Evolutionary conservation across 2,329 filamentous ascomycete species (phyloP).

Genomic region (Colletotrichum magnum): DNA sequence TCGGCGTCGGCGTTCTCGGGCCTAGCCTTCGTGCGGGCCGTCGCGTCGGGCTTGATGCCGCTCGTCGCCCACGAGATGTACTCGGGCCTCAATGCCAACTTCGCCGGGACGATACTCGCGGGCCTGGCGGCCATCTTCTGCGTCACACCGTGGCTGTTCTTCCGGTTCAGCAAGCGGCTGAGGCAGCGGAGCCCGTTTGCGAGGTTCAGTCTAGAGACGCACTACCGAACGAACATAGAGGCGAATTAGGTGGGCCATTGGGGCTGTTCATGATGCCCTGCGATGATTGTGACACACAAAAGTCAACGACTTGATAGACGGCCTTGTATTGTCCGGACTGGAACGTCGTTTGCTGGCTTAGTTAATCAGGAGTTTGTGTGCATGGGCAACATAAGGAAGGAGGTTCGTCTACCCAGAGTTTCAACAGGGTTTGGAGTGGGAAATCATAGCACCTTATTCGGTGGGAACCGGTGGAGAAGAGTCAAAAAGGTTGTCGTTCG

Average conservation of each 20-base stretch:
- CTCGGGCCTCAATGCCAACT: constrained; percentile 42
- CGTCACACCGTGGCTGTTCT: constrained; percentile 42
- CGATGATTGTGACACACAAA: background rate
- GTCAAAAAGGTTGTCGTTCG: background rate
- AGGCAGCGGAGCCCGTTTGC: constrained; percentile 46
- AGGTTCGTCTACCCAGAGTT: constrained; percentile 25
- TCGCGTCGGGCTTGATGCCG: constrained; percentile 45
- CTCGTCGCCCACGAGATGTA: constrained; percentile 45
- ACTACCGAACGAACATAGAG: constrained; percentile 40
- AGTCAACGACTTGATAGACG: background rate
- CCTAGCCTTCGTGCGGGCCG: constrained; percentile 44
- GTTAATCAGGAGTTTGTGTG: constrained; percentile 4
- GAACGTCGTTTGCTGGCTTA: constrained; percentile 12
- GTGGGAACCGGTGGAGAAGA: constrained; percentile 39
- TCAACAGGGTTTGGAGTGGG: constrained; percentile 32
- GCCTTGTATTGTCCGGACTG: background rate
- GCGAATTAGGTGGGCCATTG: constrained; percentile 13
- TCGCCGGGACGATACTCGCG: constrained; percentile 44
- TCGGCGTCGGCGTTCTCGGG: constrained; percentile 46
- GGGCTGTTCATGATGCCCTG: background rate
- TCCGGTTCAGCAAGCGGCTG: constrained; percentile 43
- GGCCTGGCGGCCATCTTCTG: constrained; percentile 42
- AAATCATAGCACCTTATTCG: constrained; percentile 35
- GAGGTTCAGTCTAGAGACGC: constrained; percentile 42
- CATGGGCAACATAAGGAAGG: background rate